Conservation (phyloP, 441 rosid genomes). For the Croton setiger region DNA sequence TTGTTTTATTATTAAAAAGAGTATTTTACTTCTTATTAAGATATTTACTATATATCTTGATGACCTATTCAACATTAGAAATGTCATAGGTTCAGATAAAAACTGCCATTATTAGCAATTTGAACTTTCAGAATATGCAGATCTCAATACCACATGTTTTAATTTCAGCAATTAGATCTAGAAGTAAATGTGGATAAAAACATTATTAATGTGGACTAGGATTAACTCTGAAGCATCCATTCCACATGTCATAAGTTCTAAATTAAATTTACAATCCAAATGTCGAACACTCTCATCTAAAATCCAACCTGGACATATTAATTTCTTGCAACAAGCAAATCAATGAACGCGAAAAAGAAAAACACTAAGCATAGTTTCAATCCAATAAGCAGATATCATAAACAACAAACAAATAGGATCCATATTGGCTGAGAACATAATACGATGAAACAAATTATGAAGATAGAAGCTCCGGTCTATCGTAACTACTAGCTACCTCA, state of each 20-base stretch:
- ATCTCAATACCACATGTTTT: neutral
- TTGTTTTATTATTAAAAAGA: no score
- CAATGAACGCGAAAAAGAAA: neutral
- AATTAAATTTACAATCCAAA: neutral
- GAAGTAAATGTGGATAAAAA: neutral
- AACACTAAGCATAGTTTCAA: neutral
- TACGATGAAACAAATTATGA: neutral
- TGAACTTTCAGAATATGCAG: neutral
- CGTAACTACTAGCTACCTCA: neutral
- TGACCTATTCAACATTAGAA: neutral
- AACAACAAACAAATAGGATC: neutral
- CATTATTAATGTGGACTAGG: neutral
- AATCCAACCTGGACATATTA: neutral
- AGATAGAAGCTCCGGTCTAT: neutral
- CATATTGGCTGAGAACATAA: neutral
- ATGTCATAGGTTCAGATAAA: neutral
- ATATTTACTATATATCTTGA: no score
- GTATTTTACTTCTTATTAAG: no score
- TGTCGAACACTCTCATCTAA: neutral
- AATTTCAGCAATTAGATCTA: neutral
- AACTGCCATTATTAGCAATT: neutral
- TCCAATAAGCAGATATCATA: neutral
- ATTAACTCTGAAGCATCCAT: neutral
- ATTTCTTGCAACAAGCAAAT: neutral
- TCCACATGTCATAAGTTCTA: neutral